Percentiles rank a stretch among this genome's conserved stretches.
Evolutionary conservation across 78 protist species (phyloP).

Genomic region (Dictyostelium citrinum): DNA sequence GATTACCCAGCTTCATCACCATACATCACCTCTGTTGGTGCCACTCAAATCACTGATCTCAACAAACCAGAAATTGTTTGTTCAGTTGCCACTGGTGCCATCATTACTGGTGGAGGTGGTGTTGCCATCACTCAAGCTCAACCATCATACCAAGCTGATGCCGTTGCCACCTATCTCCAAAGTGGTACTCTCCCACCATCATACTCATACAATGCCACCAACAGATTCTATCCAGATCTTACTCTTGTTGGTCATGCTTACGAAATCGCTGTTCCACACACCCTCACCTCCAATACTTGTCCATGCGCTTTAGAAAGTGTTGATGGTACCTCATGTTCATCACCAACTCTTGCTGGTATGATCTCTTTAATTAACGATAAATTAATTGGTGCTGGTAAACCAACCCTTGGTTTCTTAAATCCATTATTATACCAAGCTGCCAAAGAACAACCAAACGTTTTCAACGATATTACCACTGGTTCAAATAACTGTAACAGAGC

Average conservation of each 20-base stretch:
- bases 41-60: slow-evolving; percentile 20
- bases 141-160: slow-evolving; percentile 57
- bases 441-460: slow-evolving; percentile 46
- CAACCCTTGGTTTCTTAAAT: slow-evolving; percentile 85
- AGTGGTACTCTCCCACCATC: slow-evolving; percentile 42
- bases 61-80: slow-evolving; percentile 35
- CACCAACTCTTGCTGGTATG: slow-evolving; percentile 86
- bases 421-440: slow-evolving; percentile 84
- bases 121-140: slow-evolving; percentile 63
- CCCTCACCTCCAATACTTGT: not conserved
- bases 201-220: slow-evolving; percentile 29
- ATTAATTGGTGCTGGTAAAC: slow-evolving; percentile 29
- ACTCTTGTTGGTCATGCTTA: slow-evolving; percentile 62
- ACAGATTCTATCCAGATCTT: slow-evolving; percentile 71
- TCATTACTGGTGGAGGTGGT: slow-evolving; percentile 77
- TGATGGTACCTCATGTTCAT: slow-evolving; percentile 83
- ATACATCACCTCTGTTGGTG: slow-evolving; percentile 67
- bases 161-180: slow-evolving; percentile 30
- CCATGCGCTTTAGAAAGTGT: slow-evolving; percentile 44
- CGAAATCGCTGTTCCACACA: not conserved
- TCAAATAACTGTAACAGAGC: slow-evolving; percentile 71
- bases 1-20: slow-evolving; percentile 82
- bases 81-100: slow-evolving; percentile 46
- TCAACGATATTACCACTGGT: slow-evolving; percentile 85
- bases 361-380: slow-evolving; percentile 83